Percentiles rank a stretch among this genome's conserved stretches.
Evolutionary conservation across 1,139 yeast species (phyloP).

Genomic region (Ashbya aceris): DNA sequence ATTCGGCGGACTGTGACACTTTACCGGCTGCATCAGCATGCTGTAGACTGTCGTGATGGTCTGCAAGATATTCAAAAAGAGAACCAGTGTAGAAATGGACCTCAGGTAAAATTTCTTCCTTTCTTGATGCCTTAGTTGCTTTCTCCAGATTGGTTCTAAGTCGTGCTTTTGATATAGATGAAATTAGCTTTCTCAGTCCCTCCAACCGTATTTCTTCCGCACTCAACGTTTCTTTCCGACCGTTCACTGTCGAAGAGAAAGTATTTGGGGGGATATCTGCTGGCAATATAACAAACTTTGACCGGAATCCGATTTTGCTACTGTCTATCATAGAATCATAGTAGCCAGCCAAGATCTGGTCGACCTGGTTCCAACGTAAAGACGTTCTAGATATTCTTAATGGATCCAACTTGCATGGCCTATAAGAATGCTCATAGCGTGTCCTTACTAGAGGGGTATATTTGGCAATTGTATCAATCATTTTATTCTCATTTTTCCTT

Average conservation of each 20-base stretch:
- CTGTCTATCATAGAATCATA: slow-evolving; percentile 54
- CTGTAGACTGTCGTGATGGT: slow-evolving; percentile 28
- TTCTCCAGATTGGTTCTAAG: slow-evolving; percentile 40
- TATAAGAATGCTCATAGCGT: slow-evolving; percentile 60
- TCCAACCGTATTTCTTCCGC: slow-evolving; percentile 83
- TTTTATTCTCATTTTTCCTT: slow-evolving; percentile 25
- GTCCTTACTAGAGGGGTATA: slow-evolving; percentile 52
- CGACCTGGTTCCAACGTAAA: slow-evolving; percentile 86
- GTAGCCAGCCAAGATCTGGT: slow-evolving; percentile 84
- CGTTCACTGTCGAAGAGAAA: slow-evolving; percentile 28
- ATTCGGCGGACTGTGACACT: slow-evolving; percentile 30
- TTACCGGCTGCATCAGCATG: slow-evolving; percentile 19
- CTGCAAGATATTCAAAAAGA: slow-evolving; percentile 56
- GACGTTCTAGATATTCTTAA: slow-evolving; percentile 43
- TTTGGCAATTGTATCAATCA: slow-evolving; percentile 26
- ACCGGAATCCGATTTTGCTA: slow-evolving; percentile 50
- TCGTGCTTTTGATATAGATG: slow-evolving; percentile 53
- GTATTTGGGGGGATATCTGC: slow-evolving; percentile 53
- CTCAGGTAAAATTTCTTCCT: slow-evolving; percentile 57
- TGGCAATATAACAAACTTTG: slow-evolving; percentile 80
- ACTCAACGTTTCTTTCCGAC: slow-evolving; percentile 53
- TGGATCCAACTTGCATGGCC: slow-evolving; percentile 50
- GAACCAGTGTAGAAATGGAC: slow-evolving; percentile 84
- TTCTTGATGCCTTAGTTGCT: slow-evolving; percentile 29
- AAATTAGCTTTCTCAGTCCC: slow-evolving; percentile 68